Evolutionary conservation across 1,139 yeast species (phyloP), one percentile per base, ranked within the genome.

Genomic region (Taphrina confusa): DNA sequence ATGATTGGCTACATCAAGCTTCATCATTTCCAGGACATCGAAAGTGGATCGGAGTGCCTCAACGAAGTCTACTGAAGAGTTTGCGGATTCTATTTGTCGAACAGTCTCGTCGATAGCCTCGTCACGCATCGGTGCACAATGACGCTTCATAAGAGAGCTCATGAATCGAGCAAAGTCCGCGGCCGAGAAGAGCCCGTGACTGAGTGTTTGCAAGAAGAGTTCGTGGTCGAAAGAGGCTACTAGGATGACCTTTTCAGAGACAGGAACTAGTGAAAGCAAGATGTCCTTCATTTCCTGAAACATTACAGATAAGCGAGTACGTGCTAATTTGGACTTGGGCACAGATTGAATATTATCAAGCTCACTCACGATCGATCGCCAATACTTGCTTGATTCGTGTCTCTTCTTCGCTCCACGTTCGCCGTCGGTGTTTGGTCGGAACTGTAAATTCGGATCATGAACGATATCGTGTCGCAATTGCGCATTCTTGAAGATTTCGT

Each of bases 111-210:
- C 87, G 45, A 90, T 95, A 89, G 95, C 85, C 51, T 82, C 76
- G 73, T 89, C 96, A 68, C 97, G 80, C 95, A 89, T 89, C 63
- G 97, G 97, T 9, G 97, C 96, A 74, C 97, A 90, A 71, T 86
- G 94, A 61, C 82, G 79, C 72, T 87, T 86, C 74, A 88, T 84
- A 36, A 86, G 83, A 30, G 78, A 75, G 11, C 87, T 81, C 37
- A 87, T 77, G 87, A 92, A 85, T 61, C 76, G 76, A n/a, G 89
- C 80, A 69, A 88, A 77, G 49, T 80, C 78, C 30, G 82, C 79
- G 70, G 87, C 85, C 71, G 86, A 88, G 68, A 86, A 80, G 25
- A 83, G 79, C 50, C 84, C 83, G 66, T 82, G 84, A 50, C 80
- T 75, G 61, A 90, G 74, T 71, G 88, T 95, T 72, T 88, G 96